Conservation (phyloP, 2,329 filamentous ascomycete species). For the Akanthomyces dipterigenus region DNA sequence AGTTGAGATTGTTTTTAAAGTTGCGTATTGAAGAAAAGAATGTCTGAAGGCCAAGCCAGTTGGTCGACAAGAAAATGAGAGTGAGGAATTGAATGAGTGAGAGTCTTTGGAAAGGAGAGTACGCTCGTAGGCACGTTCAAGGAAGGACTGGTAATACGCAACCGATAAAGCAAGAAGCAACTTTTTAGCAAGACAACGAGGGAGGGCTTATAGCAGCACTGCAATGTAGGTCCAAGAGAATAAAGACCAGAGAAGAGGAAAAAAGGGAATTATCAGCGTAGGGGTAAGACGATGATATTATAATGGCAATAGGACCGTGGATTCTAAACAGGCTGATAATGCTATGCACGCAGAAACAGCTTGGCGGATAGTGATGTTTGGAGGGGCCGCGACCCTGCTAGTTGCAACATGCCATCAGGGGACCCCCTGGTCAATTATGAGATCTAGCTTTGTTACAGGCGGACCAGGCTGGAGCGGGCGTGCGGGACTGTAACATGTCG, state of each 20-base stretch:
- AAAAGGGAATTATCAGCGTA: neutral
- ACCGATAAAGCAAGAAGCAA: neutral
- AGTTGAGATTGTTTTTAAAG: neutral
- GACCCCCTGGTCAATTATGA: conserved; percentile 14
- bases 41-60: conserved; percentile 52
- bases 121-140: conserved; percentile 18
- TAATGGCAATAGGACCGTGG: neutral
- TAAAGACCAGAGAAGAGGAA: neutral
- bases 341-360: conserved; percentile 9
- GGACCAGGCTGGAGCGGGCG: conserved; percentile 11
- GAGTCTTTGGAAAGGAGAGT: conserved; percentile 25
- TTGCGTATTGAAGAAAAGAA: conserved; percentile 36
- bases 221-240: neutral
- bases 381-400: conserved; percentile 6
- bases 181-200: conserved; percentile 6
- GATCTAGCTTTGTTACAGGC: conserved; percentile 24
- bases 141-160: conserved; percentile 15
- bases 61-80: conserved; percentile 27
- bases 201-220: neutral
- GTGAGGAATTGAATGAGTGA: conserved; percentile 35
- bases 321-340: neutral
- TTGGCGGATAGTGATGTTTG: conserved; percentile 11
- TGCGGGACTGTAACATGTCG: conserved; percentile 15
- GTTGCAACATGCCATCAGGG: conserved; percentile 7
- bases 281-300: conserved; percentile 7